Percentiles rank a stretch among this genome's conserved stretches.
phyloP scores from a whole-genome alignment of 495 filamentous ascomycete species.

The Tuber borchii region DNA sequence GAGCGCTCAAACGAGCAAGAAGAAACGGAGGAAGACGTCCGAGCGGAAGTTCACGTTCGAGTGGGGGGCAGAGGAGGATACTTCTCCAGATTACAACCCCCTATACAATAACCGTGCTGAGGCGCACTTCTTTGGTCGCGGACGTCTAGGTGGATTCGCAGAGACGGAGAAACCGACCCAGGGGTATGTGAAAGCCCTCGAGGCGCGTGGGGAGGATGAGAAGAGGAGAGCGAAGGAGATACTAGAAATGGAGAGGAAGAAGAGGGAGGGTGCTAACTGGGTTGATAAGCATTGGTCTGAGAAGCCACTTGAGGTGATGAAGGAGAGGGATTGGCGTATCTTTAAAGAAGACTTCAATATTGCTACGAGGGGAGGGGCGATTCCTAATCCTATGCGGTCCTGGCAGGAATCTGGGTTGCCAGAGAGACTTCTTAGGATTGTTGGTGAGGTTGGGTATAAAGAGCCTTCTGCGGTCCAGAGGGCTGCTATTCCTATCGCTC shows the following conservation, averaged over 20 bases:
- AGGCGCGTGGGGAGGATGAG: slow-evolving; percentile 78
- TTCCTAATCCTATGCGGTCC: slow-evolving; percentile 93
- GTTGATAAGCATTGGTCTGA: slow-evolving; percentile 95
- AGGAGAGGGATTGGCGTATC: slow-evolving; percentile 96
- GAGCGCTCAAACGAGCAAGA: slow-evolving; percentile 89
- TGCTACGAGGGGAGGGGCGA: slow-evolving; percentile 75
- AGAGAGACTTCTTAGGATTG: slow-evolving; percentile 70
- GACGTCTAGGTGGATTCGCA: slow-evolving; percentile 73
- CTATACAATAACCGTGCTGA: slow-evolving; percentile 71
- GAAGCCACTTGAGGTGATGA: slow-evolving; percentile 92
- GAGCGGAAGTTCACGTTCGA: slow-evolving; percentile 99
- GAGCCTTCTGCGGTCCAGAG: slow-evolving; percentile 90
- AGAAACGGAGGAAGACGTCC: slow-evolving; percentile 86
- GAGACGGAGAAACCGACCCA: slow-evolving; percentile 63
- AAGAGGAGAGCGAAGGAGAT: slow-evolving; percentile 68
- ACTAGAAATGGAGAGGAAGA: slow-evolving; percentile 77
- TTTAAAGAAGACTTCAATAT: slow-evolving; percentile 99
- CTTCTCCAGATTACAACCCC: slow-evolving; percentile 81
- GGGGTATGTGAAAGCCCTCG: slow-evolving; percentile 72
- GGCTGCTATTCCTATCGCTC: slow-evolving; percentile 89
- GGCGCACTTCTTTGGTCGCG: slow-evolving; percentile 71
- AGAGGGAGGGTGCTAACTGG: slow-evolving; percentile 64
- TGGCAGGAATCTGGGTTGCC: slow-evolving; percentile 86
- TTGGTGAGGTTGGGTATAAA: slow-evolving; percentile 81
- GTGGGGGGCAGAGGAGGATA: slow-evolving; percentile 96